Conservation (phyloP, 192 early-diverging fungal genomes). For the Rhizophlyctis rosea region DNA sequence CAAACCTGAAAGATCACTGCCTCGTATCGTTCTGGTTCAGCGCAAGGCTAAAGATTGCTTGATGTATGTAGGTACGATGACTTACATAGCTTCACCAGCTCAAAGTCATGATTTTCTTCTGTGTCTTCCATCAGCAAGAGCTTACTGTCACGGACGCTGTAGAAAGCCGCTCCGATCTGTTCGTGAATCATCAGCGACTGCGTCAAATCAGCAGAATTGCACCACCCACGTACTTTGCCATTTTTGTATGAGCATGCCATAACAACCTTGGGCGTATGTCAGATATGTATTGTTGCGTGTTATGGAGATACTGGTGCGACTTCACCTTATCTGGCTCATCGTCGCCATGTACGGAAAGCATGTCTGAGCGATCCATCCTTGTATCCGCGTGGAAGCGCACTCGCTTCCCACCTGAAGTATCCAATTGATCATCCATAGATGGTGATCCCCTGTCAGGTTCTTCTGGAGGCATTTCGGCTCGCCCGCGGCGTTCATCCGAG, state of each 20-base stretch:
- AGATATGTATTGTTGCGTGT: too few relatives aligned
- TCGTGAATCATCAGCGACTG: too few relatives aligned
- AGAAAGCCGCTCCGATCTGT: conserved; percentile 38
- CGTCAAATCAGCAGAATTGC: too few relatives aligned
- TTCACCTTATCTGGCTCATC: too few relatives aligned
- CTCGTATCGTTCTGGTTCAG: neutral
- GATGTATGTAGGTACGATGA: neutral
- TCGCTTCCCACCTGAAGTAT: too few relatives aligned
- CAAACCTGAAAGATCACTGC: conserved; percentile 29
- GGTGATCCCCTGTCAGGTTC: too few relatives aligned
- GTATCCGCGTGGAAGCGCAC: neutral
- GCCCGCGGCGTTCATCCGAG: too few relatives aligned
- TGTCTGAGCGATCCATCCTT: neutral
- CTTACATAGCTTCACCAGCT: conserved; percentile 28
- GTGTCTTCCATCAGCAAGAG: conserved; percentile 42
- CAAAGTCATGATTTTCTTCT: conserved; percentile 27
- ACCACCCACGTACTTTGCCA: neutral
- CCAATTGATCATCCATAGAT: too few relatives aligned
- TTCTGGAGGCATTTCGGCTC: too few relatives aligned
- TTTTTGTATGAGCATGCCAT: conserved; percentile 1
- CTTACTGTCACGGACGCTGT: conserved; percentile 14
- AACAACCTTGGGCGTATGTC: too few relatives aligned
- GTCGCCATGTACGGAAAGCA: too few relatives aligned
- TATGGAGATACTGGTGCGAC: too few relatives aligned
- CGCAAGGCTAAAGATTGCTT: neutral